Conservation (phyloP, 2,329 filamentous ascomycete genomes). For the Penicillium sp. region DNA sequence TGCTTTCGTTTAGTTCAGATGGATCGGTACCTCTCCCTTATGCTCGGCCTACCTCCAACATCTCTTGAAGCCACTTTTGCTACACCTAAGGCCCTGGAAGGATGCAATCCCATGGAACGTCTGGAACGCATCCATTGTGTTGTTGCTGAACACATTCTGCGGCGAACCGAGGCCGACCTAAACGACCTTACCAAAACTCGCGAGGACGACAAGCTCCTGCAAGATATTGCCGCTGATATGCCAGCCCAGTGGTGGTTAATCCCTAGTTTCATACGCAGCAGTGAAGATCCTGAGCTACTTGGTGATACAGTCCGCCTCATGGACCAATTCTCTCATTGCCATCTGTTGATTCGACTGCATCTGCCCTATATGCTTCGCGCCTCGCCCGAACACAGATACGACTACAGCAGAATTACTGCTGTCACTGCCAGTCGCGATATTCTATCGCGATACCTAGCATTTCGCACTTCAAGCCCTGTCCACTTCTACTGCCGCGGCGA, state of each 20-base stretch:
- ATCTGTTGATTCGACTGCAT: slow-evolving; percentile 55
- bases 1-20: slow-evolving; percentile 43
- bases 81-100: slow-evolving; percentile 24
- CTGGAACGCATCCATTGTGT: slow-evolving; percentile 51
- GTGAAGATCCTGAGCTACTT: slow-evolving; percentile 24
- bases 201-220: slow-evolving; percentile 49
- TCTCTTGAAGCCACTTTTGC: slow-evolving; percentile 36
- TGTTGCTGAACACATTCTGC: slow-evolving; percentile 50
- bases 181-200: slow-evolving; percentile 45
- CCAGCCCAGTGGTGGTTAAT: slow-evolving; percentile 52
- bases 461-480: slow-evolving; percentile 43
- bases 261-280: slow-evolving; percentile 21
- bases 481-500: slow-evolving; percentile 49
- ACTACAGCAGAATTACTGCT: slow-evolving; percentile 53
- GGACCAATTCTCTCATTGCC: slow-evolving; percentile 54
- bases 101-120: slow-evolving; percentile 42
- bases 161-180: slow-evolving; percentile 45
- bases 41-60: slow-evolving; percentile 43
- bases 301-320: slow-evolving; percentile 40
- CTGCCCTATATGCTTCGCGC: slow-evolving; percentile 50
- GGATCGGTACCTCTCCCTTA: slow-evolving; percentile 44
- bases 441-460: slow-evolving; percentile 51
- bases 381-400: slow-evolving; percentile 36
- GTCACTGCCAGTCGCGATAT: slow-evolving; percentile 55
- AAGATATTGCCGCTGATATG: slow-evolving; percentile 45